Percentiles rank a stretch among this genome's conserved stretches.
These are phyloP conservation scores for Tripidium arundinaceum DNA, from an alignment of 202 grass and related monocot species.

Conservation along the genomic window DNA sequence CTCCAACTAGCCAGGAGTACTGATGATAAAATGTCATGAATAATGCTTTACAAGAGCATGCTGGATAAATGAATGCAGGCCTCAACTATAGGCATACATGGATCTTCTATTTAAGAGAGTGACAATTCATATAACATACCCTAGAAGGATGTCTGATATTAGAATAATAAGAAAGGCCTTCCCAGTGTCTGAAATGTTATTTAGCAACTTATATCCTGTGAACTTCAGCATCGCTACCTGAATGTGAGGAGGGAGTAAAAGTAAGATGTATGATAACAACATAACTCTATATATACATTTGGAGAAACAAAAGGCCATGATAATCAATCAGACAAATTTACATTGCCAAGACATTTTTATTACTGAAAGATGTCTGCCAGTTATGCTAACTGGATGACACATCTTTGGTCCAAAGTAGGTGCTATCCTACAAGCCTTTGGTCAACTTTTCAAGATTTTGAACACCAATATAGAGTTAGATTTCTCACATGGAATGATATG, in stretches of 20 bases:
- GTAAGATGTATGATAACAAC: too few relatives aligned
- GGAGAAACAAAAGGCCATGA: too few relatives aligned
- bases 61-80: neutral
- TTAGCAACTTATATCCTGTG: too few relatives aligned
- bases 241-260: too few relatives aligned
- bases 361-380: neutral
- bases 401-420: neutral
- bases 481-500: neutral
- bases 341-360: neutral
- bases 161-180: conserved; percentile 94
- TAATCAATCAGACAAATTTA: conserved; percentile 1
- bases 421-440: neutral
- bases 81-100: neutral
- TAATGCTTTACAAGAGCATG: neutral
- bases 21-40: conserved; percentile 1
- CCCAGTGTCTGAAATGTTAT: conserved; percentile 71
- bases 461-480: neutral
- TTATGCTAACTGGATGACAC: conserved; percentile 8
- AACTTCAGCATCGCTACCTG: too few relatives aligned
- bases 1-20: neutral
- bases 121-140: conserved; percentile 50
- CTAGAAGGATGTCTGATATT: conserved; percentile 86
- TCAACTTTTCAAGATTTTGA: neutral
- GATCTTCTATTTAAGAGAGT: neutral
- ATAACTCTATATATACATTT: too few relatives aligned